Percentiles rank a stretch among this genome's conserved stretches.
phyloP scores from a whole-genome alignment of 2,329 filamentous ascomycete species.

The Onygenales sp. region DNA sequence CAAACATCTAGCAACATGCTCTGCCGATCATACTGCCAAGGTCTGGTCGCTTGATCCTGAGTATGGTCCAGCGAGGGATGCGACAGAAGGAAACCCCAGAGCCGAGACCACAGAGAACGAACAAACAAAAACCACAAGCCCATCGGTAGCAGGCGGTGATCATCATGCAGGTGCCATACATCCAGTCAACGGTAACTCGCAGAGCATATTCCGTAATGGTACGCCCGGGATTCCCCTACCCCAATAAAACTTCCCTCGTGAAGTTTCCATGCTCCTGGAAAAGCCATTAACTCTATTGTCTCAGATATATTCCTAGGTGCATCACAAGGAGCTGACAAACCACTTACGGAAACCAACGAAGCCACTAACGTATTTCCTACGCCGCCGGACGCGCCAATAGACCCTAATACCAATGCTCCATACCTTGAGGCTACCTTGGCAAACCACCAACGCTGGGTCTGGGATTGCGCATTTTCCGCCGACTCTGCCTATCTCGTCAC shows the following conservation, averaged over 20 bases:
- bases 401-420: slow-evolving; percentile 45
- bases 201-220: neutral
- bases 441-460: slow-evolving; percentile 91
- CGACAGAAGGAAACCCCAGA: slow-evolving; percentile 9
- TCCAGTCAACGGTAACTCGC: neutral
- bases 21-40: slow-evolving; percentile 85
- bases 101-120: neutral
- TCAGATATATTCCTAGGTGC: slow-evolving; percentile 1
- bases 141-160: neutral
- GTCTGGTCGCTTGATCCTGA: slow-evolving; percentile 90
- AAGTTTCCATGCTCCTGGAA: neutral
- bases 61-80: slow-evolving; percentile 31
- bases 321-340: neutral
- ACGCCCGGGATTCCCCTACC: neutral
- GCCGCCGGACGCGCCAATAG: slow-evolving; percentile 30
- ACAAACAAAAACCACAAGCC: neutral
- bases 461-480: slow-evolving; percentile 92
- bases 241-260: neutral
- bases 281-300: neutral
- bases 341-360: neutral
- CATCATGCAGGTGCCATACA: neutral
- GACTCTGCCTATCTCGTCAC: slow-evolving; percentile 90
- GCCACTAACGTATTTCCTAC: slow-evolving; percentile 19
- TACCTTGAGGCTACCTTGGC: slow-evolving; percentile 78
- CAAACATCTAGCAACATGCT: slow-evolving; percentile 88